Percentiles rank a stretch among this genome's conserved stretches.
phyloP scores from a whole-genome alignment of 345 rosid species.

The Noccaea bulbosa region DNA sequence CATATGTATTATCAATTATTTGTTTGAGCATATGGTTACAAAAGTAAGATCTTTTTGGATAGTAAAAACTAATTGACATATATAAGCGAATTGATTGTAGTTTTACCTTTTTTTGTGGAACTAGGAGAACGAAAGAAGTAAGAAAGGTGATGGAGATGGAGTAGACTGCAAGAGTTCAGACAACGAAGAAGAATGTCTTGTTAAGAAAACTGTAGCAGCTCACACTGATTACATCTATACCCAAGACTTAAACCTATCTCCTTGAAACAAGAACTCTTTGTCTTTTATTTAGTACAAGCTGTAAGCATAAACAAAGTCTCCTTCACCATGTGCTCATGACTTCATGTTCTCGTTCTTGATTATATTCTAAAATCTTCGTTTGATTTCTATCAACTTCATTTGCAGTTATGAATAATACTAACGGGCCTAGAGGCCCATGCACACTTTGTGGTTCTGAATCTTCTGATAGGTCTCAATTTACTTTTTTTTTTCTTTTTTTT shows the following conservation, averaged over 20 bases:
- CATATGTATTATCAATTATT: neutral
- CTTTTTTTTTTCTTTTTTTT: too few relatives aligned
- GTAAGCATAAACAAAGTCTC: constrained; percentile 18
- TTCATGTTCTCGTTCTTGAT: constrained; percentile 25
- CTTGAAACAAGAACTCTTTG: constrained; percentile 32
- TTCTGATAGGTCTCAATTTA: too few relatives aligned
- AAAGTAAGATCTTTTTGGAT: neutral
- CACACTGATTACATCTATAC: constrained; percentile 68
- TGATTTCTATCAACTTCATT: neutral
- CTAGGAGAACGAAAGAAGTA: constrained; percentile 42
- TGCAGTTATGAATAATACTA: too few relatives aligned
- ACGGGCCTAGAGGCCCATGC: too few relatives aligned
- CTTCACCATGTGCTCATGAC: constrained; percentile 26
- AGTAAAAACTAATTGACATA: neutral
- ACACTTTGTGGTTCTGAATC: too few relatives aligned
- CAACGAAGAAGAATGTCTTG: constrained; percentile 56
- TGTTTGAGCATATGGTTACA: neutral
- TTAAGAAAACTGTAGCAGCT: constrained; percentile 49
- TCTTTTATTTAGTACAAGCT: neutral
- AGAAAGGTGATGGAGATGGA: constrained; percentile 33
- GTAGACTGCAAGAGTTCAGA: constrained; percentile 49
- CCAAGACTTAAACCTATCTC: constrained; percentile 47
- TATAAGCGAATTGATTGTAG: neutral
- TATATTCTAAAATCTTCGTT: constrained; percentile 7
- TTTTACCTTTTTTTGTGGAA: neutral